These are phyloP conservation scores for Candida saitoana DNA, from an alignment of 805 yeast species.

Conservation along the genomic window DNA sequence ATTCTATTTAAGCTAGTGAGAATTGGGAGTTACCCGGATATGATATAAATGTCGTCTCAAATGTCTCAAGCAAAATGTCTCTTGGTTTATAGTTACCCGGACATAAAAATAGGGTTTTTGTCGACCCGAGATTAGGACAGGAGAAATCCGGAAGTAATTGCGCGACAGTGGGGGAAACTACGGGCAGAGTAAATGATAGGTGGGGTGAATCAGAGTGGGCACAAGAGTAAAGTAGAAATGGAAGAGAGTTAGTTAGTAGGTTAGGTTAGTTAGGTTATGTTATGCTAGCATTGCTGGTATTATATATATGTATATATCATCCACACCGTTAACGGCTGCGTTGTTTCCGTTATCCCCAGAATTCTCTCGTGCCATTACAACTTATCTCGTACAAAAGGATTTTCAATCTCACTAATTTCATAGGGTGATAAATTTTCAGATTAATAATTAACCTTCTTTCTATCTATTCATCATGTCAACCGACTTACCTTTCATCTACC, in stretches of 20 bases:
- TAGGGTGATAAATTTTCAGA: not conserved
- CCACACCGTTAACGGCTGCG: too few relatives aligned
- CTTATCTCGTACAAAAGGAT: not conserved
- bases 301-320: too few relatives aligned
- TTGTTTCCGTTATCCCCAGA: too few relatives aligned
- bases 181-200: not conserved
- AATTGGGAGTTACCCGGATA: conserved; percentile 9
- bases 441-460: not conserved
- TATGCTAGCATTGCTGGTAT: too few relatives aligned
- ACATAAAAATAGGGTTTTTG: too few relatives aligned
- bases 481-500: conserved; percentile 80
- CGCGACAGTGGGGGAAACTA: not conserved
- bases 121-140: not conserved
- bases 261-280: too few relatives aligned
- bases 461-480: conserved; percentile 8
- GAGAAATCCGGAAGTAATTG: not conserved
- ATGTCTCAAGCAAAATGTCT: not conserved
- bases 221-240: too few relatives aligned
- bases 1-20: too few relatives aligned
- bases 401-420: not conserved
- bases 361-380: too few relatives aligned
- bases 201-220: not conserved
- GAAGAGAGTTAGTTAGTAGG: too few relatives aligned
- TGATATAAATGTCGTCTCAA: not conserved
- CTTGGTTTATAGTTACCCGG: not conserved